phyloP scores from a whole-genome alignment of 768 basidiomycete species.

The Pleurotus platypus region DNA sequence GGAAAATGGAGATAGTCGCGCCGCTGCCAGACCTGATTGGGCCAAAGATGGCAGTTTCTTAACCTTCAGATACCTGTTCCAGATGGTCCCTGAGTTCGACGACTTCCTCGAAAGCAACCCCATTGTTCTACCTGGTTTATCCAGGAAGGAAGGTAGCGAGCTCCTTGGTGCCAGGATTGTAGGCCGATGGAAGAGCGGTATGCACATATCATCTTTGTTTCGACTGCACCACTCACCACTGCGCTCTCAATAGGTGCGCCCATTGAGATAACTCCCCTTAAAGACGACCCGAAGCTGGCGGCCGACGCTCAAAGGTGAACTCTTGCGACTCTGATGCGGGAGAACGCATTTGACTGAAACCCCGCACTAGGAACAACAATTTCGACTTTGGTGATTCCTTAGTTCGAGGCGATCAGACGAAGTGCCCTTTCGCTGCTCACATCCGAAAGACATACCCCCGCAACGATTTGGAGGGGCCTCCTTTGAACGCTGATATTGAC shows the following conservation, averaged over 20 bases:
- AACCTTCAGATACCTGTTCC: slow-evolving; percentile 47
- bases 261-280: slow-evolving; percentile 38
- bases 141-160: slow-evolving; percentile 36
- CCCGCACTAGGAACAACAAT: slow-evolving; percentile 32
- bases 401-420: slow-evolving; percentile 19
- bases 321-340: slow-evolving; percentile 9
- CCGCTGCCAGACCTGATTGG: slow-evolving; percentile 33
- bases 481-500: slow-evolving; percentile 13
- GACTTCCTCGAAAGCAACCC: slow-evolving; percentile 40
- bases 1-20: slow-evolving; percentile 32
- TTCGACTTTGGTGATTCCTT: slow-evolving; percentile 31
- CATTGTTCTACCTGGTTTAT: slow-evolving; percentile 29
- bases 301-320: slow-evolving; percentile 30
- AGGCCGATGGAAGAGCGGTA: slow-evolving; percentile 55
- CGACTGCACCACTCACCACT: too few relatives aligned
- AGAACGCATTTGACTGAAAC: too few relatives aligned
- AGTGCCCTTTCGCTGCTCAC: slow-evolving; percentile 47
- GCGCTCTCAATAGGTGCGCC: slow-evolving; percentile 32
- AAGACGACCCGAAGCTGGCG: slow-evolving; percentile 35
- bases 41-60: slow-evolving; percentile 49
- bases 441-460: slow-evolving; percentile 45
- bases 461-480: slow-evolving; percentile 32
- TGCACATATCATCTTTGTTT: slow-evolving; percentile 7
- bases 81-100: slow-evolving; percentile 51
- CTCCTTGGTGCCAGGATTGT: slow-evolving; percentile 51